Evolutionary conservation across 2,329 filamentous ascomycete species (phyloP).

Genomic region (Colletotrichum navitas): DNA sequence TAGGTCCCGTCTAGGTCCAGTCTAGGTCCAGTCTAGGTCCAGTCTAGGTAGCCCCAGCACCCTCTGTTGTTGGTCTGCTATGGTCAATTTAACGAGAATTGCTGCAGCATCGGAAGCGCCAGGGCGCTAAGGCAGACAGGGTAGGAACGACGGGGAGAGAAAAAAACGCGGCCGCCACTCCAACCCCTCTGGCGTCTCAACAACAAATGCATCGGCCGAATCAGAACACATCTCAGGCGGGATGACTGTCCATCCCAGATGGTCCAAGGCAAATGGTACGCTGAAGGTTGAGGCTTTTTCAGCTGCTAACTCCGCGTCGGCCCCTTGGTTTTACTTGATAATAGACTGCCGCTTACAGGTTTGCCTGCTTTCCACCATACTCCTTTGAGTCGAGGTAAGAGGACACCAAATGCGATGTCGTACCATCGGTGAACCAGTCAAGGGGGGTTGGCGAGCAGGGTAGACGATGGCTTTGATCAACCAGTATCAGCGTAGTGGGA

Average conservation of each 20-base stretch:
- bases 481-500: constrained; percentile 25
- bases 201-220: constrained; percentile 27
- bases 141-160: constrained; percentile 26
- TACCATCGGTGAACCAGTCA: constrained; percentile 21
- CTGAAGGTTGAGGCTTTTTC: constrained; percentile 32
- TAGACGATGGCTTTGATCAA: constrained; percentile 17
- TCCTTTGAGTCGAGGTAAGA: constrained; percentile 19
- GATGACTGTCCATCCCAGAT: not conserved
- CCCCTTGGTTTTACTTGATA: constrained; percentile 21
- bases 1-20: no score
- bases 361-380: constrained; percentile 22
- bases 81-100: constrained; percentile 43
- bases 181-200: constrained; percentile 27
- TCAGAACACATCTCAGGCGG: constrained; percentile 14
- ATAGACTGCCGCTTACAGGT: not conserved
- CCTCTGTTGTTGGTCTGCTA: constrained; percentile 15
- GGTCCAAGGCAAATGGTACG: constrained; percentile 26
- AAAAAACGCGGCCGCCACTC: constrained; percentile 31
- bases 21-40: not conserved
- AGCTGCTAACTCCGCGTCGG: constrained; percentile 13
- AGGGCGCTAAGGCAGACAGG: constrained; percentile 22
- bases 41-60: not conserved
- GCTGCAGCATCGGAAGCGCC: constrained; percentile 19
- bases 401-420: constrained; percentile 12
- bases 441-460: constrained; percentile 23